A percentile compares a stretch with the other conserved stretches of the same genome.
phyloP scores from a whole-genome alignment of 306 rosid species.

The Oxytropis ochrocephala region DNA sequence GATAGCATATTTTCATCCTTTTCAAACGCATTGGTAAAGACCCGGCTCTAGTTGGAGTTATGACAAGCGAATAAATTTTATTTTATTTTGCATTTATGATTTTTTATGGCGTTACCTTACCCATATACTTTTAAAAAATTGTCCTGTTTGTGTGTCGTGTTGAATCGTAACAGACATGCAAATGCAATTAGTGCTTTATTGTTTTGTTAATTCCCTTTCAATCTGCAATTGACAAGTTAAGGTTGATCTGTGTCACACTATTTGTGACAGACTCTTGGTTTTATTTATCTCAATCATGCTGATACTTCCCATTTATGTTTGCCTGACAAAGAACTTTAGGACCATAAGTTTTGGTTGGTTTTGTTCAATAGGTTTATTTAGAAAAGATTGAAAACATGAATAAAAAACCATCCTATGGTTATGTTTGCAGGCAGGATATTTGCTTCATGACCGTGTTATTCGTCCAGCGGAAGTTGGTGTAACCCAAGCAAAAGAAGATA shows the following conservation, averaged over 20 bases:
- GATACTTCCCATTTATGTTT: background rate
- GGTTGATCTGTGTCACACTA: background rate
- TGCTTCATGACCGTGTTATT: constrained; percentile 69
- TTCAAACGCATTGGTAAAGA: background rate
- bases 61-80: background rate
- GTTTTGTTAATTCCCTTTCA: background rate
- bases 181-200: background rate
- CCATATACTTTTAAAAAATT: background rate
- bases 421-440: constrained; percentile 63
- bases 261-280: background rate
- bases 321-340: background rate
- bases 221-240: background rate
- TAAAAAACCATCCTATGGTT: background rate
- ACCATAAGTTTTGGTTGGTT: background rate
- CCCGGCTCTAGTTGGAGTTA: background rate
- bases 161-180: background rate
- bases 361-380: background rate
- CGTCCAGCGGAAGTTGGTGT: constrained; percentile 94
- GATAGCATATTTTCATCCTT: background rate
- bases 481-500: constrained; percentile 43
- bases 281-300: background rate
- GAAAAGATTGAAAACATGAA: background rate
- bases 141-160: background rate
- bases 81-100: background rate
- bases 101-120: background rate